Base-by-base conservation (phyloP, 768 basidiomycete species). In the Austroboletus festivus region DNA sequence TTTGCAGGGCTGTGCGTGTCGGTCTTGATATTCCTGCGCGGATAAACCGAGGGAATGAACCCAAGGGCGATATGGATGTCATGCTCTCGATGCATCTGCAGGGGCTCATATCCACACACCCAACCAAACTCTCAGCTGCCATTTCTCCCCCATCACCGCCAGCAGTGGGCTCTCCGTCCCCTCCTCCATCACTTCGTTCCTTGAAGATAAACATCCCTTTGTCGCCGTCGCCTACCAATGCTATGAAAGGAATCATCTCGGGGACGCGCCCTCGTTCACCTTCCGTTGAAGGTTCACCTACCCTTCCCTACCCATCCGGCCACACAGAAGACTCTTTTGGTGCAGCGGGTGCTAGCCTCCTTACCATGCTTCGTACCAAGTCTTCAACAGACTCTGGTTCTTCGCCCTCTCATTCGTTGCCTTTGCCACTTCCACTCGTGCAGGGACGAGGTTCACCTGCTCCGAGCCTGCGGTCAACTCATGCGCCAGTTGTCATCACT, bases 31-130 rank as follows among this genome's bases (percentile, higher is more conserved):
- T 73, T 20, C 67, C 79, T 22, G 61, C 73, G 0, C 68, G 68
- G 34, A 67, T 68, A 19, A 56, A 69, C 3, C 69, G 73, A 19
- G 71, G 70, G 15, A 69, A 76, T 22, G 88, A 88, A 51, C 86
- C 86, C 19, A 75, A 82, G 39, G 88, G 88, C 6, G 88, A 90
- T 59, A 79, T 90, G 72, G 88, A 90, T 61, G 88, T 89, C 40
- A 86, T 89, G 79, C 73, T 90, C 30, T 84, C 85, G 24, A 87
- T 90, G 74, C 82, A 83, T 41, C 73, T 80, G 26, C 85, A 87
- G 56, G 81, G 78, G n/a, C 45, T 70, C 74, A 53, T 70, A 71
- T 23, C 72, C 72, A 22, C 64, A 66, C 44, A 63, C 35, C 46
- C 53, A 35, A 38, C 38, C 22, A 52, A 56, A 44, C 28, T 47